Conservation (phyloP, 768 basidiomycete genomes). For the Podaxis sp. region DNA sequence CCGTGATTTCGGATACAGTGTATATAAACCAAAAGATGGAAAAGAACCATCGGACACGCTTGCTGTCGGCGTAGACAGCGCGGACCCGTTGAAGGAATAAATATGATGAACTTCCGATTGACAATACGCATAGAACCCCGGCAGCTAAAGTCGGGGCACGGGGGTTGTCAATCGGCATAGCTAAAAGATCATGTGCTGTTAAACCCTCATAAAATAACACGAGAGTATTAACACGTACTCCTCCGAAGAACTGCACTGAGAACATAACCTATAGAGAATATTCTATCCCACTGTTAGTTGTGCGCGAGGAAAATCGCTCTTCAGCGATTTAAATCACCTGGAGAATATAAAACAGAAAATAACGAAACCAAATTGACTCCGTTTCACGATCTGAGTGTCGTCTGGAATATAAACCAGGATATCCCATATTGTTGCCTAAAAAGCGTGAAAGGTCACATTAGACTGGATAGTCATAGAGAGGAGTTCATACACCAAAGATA, state of each 20-base stretch:
- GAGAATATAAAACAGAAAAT: neutral
- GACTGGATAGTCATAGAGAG: neutral
- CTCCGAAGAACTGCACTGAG: neutral
- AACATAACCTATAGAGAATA: neutral
- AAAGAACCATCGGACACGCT: neutral
- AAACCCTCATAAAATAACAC: too few relatives aligned
- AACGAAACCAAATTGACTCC: neutral
- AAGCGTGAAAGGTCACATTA: neutral
- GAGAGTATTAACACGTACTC: neutral
- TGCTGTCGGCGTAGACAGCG: neutral
- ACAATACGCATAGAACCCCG: neutral
- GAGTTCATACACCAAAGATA: neutral
- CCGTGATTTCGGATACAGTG: neutral
- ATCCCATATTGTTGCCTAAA: neutral
- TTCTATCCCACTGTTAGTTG: neutral
- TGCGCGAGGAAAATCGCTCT: neutral
- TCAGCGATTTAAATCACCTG: neutral
- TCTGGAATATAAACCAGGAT: neutral
- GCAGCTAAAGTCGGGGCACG: neutral
- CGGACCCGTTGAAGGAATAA: neutral
- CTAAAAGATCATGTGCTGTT: neutral
- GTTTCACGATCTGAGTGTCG: neutral
- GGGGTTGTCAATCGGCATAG: neutral
- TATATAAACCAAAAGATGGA: neutral
- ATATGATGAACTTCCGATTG: neutral